These are phyloP conservation scores for Spinacia oleracea DNA, from an alignment of 179 eudicot genomes.

Conservation along the genomic window DNA sequence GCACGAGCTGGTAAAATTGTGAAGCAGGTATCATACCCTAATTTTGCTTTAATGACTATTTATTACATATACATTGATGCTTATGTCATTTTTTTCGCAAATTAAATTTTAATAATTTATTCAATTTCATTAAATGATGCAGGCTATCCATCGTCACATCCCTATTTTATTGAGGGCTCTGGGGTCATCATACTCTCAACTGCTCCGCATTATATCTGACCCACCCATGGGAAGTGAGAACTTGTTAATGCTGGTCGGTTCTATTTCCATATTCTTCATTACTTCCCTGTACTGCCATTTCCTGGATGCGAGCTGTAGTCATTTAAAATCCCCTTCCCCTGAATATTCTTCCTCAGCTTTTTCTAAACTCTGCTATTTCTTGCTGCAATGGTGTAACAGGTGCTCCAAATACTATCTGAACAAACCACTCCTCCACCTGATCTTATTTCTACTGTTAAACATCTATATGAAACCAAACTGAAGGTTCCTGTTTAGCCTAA, in stretches of 20 bases:
- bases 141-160: slow-evolving; percentile 92
- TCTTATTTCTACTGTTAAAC: slow-evolving; percentile 72
- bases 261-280: slow-evolving; percentile 4
- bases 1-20: slow-evolving; percentile 69
- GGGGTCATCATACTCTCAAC: slow-evolving; percentile 72
- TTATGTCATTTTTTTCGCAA: not conserved
- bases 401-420: slow-evolving; percentile 70
- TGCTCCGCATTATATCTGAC: slow-evolving; percentile 77
- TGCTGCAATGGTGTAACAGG: slow-evolving; percentile 43
- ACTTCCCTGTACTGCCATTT: slow-evolving; percentile 11
- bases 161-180: slow-evolving; percentile 73
- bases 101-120: not conserved
- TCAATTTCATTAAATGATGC: slow-evolving; percentile 27
- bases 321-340: not conserved
- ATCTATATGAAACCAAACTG: slow-evolving; percentile 78
- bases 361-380: not conserved
- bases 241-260: slow-evolving; percentile 73
- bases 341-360: not conserved
- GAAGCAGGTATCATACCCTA: slow-evolving; percentile 65
- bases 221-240: slow-evolving; percentile 94
- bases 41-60: not conserved
- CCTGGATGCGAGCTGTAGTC: not conserved
- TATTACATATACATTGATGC: not conserved
- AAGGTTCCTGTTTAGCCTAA: slow-evolving; percentile 50
- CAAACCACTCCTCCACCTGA: slow-evolving; percentile 72